Evolutionary conservation across 768 basidiomycete species (phyloP).

Genomic region (Xanthoconium purpureum): DNA sequence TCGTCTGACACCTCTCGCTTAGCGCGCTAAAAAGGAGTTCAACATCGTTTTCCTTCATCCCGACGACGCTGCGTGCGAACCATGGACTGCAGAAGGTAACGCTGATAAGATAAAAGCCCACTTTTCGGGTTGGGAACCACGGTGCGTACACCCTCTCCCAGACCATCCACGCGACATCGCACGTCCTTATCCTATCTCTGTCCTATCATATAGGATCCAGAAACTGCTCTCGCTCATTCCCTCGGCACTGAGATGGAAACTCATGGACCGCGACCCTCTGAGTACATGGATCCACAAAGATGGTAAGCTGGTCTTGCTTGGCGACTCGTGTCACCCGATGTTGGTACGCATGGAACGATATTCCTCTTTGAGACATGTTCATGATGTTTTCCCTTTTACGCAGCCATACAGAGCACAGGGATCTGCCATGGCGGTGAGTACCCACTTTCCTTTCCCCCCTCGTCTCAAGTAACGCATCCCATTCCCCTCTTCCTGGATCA

Average conservation of each 20-base stretch:
- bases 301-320: constrained; percentile 44
- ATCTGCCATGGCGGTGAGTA: constrained; percentile 49
- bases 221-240: constrained; percentile 45
- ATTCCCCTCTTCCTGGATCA: no score
- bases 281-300: constrained; percentile 46
- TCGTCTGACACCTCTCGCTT: neutral
- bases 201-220: constrained; percentile 32
- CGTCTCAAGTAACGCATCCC: neutral
- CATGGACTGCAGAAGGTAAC: constrained; percentile 42
- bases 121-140: constrained; percentile 49
- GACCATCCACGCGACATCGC: neutral
- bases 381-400: neutral
- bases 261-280: constrained; percentile 49
- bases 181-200: constrained; percentile 1
- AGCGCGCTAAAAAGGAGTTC: constrained; percentile 39
- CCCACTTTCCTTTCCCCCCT: neutral
- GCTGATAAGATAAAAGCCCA: constrained; percentile 45
- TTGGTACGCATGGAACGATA: constrained; percentile 25
- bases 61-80: constrained; percentile 39
- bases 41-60: constrained; percentile 47
- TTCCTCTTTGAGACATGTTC: neutral
- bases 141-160: constrained; percentile 29
- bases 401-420: constrained; percentile 43
- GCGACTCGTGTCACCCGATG: constrained; percentile 60
- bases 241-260: constrained; percentile 43